Conservation (phyloP, 768 basidiomycete genomes). For the Thelephora ganbajun region DNA sequence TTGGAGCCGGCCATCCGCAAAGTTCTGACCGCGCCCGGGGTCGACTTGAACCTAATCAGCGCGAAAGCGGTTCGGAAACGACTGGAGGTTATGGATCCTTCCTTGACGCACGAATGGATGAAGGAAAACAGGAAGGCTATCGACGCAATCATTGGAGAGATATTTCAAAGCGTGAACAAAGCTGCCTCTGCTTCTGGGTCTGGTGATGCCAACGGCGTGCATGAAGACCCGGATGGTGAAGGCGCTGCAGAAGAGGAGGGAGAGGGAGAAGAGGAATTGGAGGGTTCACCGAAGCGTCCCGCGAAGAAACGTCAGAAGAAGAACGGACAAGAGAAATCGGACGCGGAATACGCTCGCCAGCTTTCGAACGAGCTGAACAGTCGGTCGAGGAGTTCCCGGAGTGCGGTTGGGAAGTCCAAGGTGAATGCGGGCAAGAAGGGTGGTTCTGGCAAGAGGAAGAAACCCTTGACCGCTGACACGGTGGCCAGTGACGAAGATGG, state of each 20-base stretch:
- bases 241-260: conserved; percentile 11
- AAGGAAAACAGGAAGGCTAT: conserved; percentile 56
- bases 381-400: conserved; percentile 17
- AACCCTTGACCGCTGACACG: conserved; percentile 18
- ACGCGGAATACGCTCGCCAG: conserved; percentile 30
- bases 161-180: conserved; percentile 46
- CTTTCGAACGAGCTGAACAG: conserved; percentile 30
- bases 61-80: conserved; percentile 82
- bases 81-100: conserved; percentile 38
- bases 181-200: conserved; percentile 2
- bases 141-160: conserved; percentile 49
- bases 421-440: conserved; percentile 13
- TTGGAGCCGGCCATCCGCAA: conserved; percentile 41
- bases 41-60: conserved; percentile 66
- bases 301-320: conserved; percentile 11
- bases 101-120: conserved; percentile 43
- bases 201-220: conserved; percentile 10
- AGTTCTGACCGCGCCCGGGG: conserved; percentile 66
- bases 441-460: conserved; percentile 15
- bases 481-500: conserved; percentile 21
- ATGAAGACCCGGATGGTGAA: conserved; percentile 9
- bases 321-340: conserved; percentile 14
- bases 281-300: conserved; percentile 13
- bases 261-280: conserved; percentile 5
- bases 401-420: conserved; percentile 11